A percentile compares a stretch with the other conserved stretches of the same genome.
Evolutionary conservation across 1,284 basidiomycete species (phyloP).

Genomic region (Cutaneotrichosporon sp.): DNA sequence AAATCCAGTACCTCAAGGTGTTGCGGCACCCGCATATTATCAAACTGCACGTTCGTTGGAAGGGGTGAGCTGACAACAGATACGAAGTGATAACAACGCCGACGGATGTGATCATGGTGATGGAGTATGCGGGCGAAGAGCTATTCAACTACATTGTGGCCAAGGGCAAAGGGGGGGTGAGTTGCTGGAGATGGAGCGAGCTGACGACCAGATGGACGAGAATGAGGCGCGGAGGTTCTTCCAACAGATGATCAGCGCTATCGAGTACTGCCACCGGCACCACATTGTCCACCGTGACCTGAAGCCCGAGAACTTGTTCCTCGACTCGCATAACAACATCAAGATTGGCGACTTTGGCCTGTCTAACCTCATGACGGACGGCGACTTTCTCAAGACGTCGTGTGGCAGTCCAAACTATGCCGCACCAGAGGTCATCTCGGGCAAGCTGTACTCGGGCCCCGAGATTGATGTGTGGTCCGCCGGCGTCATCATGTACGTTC

Average conservation of each 20-base stretch:
- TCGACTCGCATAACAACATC: slow-evolving; percentile 61
- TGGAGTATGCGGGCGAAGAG: slow-evolving; percentile 89
- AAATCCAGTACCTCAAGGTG: slow-evolving; percentile 92
- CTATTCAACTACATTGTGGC: slow-evolving; percentile 94
- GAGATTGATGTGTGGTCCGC: slow-evolving; percentile 98
- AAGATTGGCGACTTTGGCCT: slow-evolving; percentile 96
- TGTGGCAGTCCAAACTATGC: slow-evolving; percentile 96
- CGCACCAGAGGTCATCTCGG: slow-evolving; percentile 90
- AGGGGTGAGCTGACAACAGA: slow-evolving; percentile 54
- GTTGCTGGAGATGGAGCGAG: slow-evolving; percentile 10
- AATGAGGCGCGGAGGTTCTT: slow-evolving; percentile 83
- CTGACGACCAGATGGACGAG: slow-evolving; percentile 69
- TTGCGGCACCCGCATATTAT: slow-evolving; percentile 92
- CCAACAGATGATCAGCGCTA: slow-evolving; percentile 92
- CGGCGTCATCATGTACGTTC: slow-evolving; percentile 92
- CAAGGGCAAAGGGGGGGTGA: slow-evolving; percentile 61
- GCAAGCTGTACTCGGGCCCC: slow-evolving; percentile 87
- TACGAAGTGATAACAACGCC: slow-evolving; percentile 94
- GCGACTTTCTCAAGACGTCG: slow-evolving; percentile 89
- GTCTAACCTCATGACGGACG: slow-evolving; percentile 90
- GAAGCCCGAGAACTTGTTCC: slow-evolving; percentile 80
- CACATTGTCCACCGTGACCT: slow-evolving; percentile 95
- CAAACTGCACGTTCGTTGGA: slow-evolving; percentile 69
- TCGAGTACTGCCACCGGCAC: slow-evolving; percentile 89
- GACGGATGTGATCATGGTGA: slow-evolving; percentile 92